Percentiles rank a stretch among this genome's conserved stretches.
These are phyloP conservation scores for Penicillium sp. DNA, from an alignment of 2,329 filamentous ascomycete genomes.

Conservation along the genomic window DNA sequence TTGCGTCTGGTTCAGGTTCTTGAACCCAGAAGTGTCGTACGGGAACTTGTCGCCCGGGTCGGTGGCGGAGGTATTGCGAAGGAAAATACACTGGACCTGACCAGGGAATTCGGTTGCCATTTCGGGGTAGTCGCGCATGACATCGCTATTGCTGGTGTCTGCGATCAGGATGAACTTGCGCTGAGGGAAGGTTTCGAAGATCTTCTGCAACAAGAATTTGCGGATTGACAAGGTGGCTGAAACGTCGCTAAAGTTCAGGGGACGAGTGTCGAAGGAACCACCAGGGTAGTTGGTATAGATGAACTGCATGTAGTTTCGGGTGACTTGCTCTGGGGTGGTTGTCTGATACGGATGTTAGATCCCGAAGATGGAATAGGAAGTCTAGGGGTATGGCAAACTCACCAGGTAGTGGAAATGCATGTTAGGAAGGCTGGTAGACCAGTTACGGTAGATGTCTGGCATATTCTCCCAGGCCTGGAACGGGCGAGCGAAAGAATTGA, in stretches of 20 bases:
- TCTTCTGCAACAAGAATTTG: conserved; percentile 64
- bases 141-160: conserved; percentile 73
- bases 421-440: conserved; percentile 27
- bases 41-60: conserved; percentile 67
- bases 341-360: conserved; percentile 52
- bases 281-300: conserved; percentile 76
- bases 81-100: conserved; percentile 73
- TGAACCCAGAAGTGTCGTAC: conserved; percentile 71
- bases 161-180: conserved; percentile 74
- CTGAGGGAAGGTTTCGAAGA: conserved; percentile 72
- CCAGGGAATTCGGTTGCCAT: conserved; percentile 65
- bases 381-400: not conserved
- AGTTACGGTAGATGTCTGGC: conserved; percentile 75
- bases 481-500: conserved; percentile 72
- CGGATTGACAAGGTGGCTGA: conserved; percentile 70
- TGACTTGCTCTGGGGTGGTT: conserved; percentile 74
- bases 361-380: not conserved
- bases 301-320: conserved; percentile 72
- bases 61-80: conserved; percentile 71
- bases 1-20: conserved; percentile 60
- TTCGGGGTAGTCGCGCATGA: conserved; percentile 62
- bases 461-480: conserved; percentile 76
- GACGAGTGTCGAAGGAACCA: conserved; percentile 73
- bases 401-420: not conserved
- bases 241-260: conserved; percentile 76